phyloP scores from a whole-genome alignment of 148 eudicot genomes.

The Beta vulgaris region DNA sequence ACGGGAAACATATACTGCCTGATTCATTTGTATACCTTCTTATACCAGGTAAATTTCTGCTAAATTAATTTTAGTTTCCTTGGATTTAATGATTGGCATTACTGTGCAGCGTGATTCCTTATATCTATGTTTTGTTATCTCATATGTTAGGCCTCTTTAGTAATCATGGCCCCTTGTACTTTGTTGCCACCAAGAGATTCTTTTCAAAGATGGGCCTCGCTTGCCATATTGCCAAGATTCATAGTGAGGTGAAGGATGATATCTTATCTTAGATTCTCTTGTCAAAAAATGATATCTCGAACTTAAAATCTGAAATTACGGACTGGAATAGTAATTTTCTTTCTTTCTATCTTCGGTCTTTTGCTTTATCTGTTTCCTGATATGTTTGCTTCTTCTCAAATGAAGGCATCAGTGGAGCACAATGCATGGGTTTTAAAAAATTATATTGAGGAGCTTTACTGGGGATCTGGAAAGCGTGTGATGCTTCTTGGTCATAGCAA shows the following conservation, averaged over 20 bases:
- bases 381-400: background rate
- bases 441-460: constrained; percentile 81
- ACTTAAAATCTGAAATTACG: too few relatives aligned
- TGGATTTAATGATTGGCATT: background rate
- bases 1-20: constrained; percentile 77
- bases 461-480: constrained; percentile 92
- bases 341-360: background rate
- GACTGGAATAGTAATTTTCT: too few relatives aligned
- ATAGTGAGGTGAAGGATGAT: constrained; percentile 67
- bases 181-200: constrained; percentile 70
- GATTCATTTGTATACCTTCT: constrained; percentile 80
- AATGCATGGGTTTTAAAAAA: constrained; percentile 82
- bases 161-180: constrained; percentile 88
- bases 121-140: constrained; percentile 1
- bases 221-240: constrained; percentile 93
- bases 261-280: background rate
- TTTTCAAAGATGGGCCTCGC: constrained; percentile 96
- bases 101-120: background rate
- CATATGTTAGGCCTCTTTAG: constrained; percentile 75
- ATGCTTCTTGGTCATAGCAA: constrained; percentile 98
- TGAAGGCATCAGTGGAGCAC: constrained; percentile 89
- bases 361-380: background rate
- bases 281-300: background rate
- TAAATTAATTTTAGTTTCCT: background rate
- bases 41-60: constrained; percentile 63